These are phyloP conservation scores for Tuber indicum DNA, from an alignment of 495 filamentous ascomycete genomes.

Conservation along the genomic window DNA sequence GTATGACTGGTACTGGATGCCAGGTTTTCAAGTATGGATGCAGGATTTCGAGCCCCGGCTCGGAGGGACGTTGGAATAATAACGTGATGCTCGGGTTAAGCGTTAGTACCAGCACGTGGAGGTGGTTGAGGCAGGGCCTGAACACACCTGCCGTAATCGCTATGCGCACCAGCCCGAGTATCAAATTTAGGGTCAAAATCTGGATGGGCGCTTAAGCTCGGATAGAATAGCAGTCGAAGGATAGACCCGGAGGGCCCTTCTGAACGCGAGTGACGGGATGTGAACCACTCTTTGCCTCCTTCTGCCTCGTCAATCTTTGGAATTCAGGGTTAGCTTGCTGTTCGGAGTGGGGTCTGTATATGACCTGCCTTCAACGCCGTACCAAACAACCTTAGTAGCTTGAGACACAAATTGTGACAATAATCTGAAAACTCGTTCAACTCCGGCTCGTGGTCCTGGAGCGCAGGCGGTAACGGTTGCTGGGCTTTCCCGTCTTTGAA, in stretches of 20 bases:
- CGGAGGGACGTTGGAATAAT: conserved; percentile 70
- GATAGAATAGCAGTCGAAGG: conserved; percentile 78
- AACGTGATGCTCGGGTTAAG: conserved; percentile 51
- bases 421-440: conserved; percentile 59
- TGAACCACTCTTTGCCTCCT: conserved; percentile 63
- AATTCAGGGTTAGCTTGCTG: background rate
- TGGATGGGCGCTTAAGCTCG: conserved; percentile 47
- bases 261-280: conserved; percentile 55
- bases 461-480: conserved; percentile 66
- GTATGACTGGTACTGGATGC: conserved; percentile 58
- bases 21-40: conserved; percentile 51
- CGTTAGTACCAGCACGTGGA: background rate
- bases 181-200: conserved; percentile 51
- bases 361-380: conserved; percentile 58
- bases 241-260: conserved; percentile 61
- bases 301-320: conserved; percentile 39
- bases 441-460: conserved; percentile 55
- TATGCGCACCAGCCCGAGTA: conserved; percentile 63
- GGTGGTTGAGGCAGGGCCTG: conserved; percentile 4
- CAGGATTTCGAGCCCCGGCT: conserved; percentile 81
- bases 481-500: conserved; percentile 65
- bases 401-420: conserved; percentile 68
- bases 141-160: conserved; percentile 54
- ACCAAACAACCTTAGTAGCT: conserved; percentile 67
- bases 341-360: background rate